Percentiles rank a stretch among this genome's conserved stretches.
These are phyloP conservation scores for Hirsutella rhossiliensis DNA, from an alignment of 2,329 filamentous ascomycete genomes.

Conservation along the genomic window DNA sequence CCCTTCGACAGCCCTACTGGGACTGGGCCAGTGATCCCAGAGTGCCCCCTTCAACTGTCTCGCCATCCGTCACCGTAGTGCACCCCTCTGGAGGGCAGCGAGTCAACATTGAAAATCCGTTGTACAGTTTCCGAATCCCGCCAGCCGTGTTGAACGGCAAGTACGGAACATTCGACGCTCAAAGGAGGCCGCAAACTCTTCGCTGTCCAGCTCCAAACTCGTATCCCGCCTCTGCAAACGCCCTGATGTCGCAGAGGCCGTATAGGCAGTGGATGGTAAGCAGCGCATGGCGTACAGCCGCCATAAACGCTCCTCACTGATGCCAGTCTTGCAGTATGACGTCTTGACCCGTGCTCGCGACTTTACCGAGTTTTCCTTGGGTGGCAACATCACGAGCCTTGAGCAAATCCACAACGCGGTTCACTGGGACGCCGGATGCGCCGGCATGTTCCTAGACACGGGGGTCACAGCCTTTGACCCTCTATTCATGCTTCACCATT, in stretches of 20 bases:
- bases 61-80: constrained; percentile 23
- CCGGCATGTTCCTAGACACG: constrained; percentile 26
- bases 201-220: constrained; percentile 24
- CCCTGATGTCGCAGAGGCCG: constrained; percentile 14
- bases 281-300: background rate
- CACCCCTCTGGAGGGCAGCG: constrained; percentile 20
- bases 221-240: constrained; percentile 27
- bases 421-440: constrained; percentile 26
- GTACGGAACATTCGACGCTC: constrained; percentile 21
- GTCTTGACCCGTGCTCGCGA: constrained; percentile 22
- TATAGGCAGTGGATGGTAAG: constrained; percentile 30
- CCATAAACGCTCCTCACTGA: no score
- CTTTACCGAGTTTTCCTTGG: constrained; percentile 22
- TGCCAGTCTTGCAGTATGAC: constrained; percentile 21
- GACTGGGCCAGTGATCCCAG: constrained; percentile 34
- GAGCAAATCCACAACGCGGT: constrained; percentile 30
- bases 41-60: constrained; percentile 27
- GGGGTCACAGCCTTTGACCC: constrained; percentile 30
- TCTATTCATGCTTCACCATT: constrained; percentile 37
- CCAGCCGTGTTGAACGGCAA: constrained; percentile 21
- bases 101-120: constrained; percentile 34
- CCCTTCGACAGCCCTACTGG: constrained; percentile 39
- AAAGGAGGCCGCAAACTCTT: constrained; percentile 22
- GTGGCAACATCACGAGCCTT: constrained; percentile 23
- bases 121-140: constrained; percentile 39